A percentile compares a stretch with the other conserved stretches of the same genome.
Evolutionary conservation across 2,329 filamentous ascomycete species (phyloP).

Genomic region (Lachnellula suecica): DNA sequence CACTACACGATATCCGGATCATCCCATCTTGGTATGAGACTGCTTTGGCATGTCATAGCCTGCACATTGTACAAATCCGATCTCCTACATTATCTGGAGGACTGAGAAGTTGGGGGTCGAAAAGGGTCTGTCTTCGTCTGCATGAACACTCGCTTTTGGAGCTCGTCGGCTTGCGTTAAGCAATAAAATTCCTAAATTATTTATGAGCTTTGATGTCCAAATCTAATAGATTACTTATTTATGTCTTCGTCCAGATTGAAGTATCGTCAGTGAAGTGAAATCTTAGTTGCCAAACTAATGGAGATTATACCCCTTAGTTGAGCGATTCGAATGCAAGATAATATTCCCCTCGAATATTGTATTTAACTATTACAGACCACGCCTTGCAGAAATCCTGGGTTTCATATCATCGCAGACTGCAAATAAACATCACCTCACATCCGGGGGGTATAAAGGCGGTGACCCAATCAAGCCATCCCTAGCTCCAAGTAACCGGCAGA

Average conservation of each 20-base stretch:
- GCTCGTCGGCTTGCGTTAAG: slow-evolving; percentile 21
- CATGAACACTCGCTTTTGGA: slow-evolving; percentile 25
- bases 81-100: slow-evolving; percentile 18
- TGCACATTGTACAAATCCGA: slow-evolving; percentile 30
- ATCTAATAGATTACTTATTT: no score
- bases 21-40: slow-evolving; percentile 16
- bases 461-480: slow-evolving; percentile 8
- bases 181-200: slow-evolving; percentile 20
- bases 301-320: no score
- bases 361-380: no score
- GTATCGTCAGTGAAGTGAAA: neutral
- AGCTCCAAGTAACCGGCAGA: slow-evolving; percentile 6
- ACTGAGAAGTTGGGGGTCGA: slow-evolving; percentile 7
- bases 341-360: no score
- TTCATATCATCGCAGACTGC: no score
- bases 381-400: no score
- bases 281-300: no score
- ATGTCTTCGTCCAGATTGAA: no score
- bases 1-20: slow-evolving; percentile 29
- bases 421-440: neutral
- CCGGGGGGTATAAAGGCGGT: slow-evolving; percentile 12
- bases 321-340: no score
- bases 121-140: slow-evolving; percentile 18
- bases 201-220: no score
- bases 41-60: slow-evolving; percentile 20